Base-by-base conservation (phyloP, 2,329 filamentous ascomycete genomes). In the Camillea tinctor region DNA sequence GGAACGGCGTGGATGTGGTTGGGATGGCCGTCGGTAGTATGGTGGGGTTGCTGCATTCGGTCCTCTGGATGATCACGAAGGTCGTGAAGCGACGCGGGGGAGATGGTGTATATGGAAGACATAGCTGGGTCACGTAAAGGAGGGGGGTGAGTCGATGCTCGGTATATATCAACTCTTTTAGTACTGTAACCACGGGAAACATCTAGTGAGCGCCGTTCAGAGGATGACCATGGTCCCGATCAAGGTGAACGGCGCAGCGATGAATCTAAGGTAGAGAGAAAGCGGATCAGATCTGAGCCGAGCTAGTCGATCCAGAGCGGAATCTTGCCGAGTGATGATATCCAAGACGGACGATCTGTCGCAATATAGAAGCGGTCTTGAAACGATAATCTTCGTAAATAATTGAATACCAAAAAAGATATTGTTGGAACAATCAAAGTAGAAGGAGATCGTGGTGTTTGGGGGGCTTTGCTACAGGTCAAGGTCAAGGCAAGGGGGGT, bases 91-190 rank as follows among this genome's bases (percentile, higher is more conserved):
- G 74, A 76, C 60, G 75, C 71, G 62, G 75, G 75, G 63, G 75
- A 74, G 64, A 77, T 70, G 61, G 75, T 76, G 68, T 76, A 79
- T 66, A 75, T 73, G 54, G 77, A 79, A 73, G 79, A 74, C 79
- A 81, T 81, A 69, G 67, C 70, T 71, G 68, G 66, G 64, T 53
- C 56, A 61, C 52, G 54, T 64, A 61, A 65, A 65, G 67, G 65
- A 63, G 64, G 58, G n/a, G 64, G 67, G 64, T 44, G 64, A 63
- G 59, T 60, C 56, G 63, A 60, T 67, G 67, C 54, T 62, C 67
- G 49, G 71, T 76, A 77, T 77, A 76, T 77, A 74, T 66, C 68
- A 56, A 66, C 52, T 64, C n/a, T 57, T 63, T 60, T 58, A 60
- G 63, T 55, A 60, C 59, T 62, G 56, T 59, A 57, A 66, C 60